Conservation (phyloP, 1,284 basidiomycete genomes). For the Calocybe gambosa region DNA sequence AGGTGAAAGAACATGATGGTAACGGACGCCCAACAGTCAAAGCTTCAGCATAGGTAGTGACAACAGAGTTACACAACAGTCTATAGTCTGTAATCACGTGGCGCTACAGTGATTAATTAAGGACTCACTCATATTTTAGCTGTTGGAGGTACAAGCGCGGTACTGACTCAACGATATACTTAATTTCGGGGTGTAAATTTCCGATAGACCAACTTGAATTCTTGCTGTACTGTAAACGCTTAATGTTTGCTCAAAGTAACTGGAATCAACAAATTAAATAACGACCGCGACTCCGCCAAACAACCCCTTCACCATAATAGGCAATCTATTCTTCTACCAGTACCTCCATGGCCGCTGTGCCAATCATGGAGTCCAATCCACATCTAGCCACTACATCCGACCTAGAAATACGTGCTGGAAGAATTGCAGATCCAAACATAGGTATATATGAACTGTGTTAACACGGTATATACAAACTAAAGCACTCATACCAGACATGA, state of each 20-base stretch:
- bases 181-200: no score
- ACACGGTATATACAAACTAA: not conserved
- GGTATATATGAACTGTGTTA: conserved; percentile 32
- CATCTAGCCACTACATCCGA: conserved; percentile 40
- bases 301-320: conserved; percentile 18
- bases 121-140: no score
- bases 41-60: not conserved
- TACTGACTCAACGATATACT: no score
- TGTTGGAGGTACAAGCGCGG: no score
- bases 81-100: not conserved
- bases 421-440: conserved; percentile 67
- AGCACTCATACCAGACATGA: conserved; percentile 47
- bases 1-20: conserved; percentile 2
- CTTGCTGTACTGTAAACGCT: no score
- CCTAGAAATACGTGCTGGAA: conserved; percentile 62
- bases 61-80: not conserved
- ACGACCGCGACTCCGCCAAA: no score
- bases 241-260: no score
- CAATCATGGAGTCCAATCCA: conserved; percentile 24
- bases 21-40: conserved; percentile 4
- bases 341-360: conserved; percentile 22
- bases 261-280: no score
- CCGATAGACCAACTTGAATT: no score
- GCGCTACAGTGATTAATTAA: no score
- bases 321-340: conserved; percentile 11